Conservation (phyloP, 495 filamentous ascomycete species). For the Penicillium coprophilum region DNA sequence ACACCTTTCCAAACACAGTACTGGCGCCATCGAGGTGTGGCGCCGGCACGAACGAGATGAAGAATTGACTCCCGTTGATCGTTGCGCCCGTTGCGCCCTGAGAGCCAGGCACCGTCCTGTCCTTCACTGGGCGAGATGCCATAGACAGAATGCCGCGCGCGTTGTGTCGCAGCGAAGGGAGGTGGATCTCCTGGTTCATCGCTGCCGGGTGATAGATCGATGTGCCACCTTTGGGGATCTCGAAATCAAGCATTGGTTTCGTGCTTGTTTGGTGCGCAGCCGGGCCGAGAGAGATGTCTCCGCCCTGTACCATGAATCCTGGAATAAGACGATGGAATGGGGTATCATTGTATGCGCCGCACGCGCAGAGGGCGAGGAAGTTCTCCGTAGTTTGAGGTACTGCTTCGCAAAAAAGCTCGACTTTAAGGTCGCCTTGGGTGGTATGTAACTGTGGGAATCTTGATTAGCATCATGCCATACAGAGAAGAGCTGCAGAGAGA, state of each 20-base stretch:
- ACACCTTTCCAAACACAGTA: conserved; percentile 86
- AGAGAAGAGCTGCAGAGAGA: not conserved
- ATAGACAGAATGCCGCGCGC: conserved; percentile 83
- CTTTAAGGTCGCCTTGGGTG: conserved; percentile 84
- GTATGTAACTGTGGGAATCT: conserved; percentile 76
- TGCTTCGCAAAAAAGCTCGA: conserved; percentile 94
- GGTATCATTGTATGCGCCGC: conserved; percentile 78
- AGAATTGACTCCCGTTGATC: conserved; percentile 95
- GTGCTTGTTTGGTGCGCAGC: conserved; percentile 43
- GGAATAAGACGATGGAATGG: conserved; percentile 92
- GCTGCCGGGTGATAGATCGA: conserved; percentile 77
- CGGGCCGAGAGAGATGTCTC: conserved; percentile 66
- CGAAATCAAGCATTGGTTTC: conserved; percentile 44
- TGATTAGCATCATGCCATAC: not conserved
- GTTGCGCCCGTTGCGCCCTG: conserved; percentile 54
- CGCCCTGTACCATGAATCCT: conserved; percentile 89
- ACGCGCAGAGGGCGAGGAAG: conserved; percentile 94
- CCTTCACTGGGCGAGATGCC: conserved; percentile 78
- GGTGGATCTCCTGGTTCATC: conserved; percentile 89
- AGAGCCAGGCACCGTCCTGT: conserved; percentile 45
- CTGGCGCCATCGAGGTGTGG: conserved; percentile 93
- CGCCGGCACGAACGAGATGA: conserved; percentile 79
- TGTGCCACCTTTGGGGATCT: conserved; percentile 70
- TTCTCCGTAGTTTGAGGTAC: conserved; percentile 94
- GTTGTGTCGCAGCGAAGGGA: conserved; percentile 78